Evolutionary conservation across 2,329 filamentous ascomycete genomes (phyloP).

Genomic region (Madurella mycetomatis): DNA sequence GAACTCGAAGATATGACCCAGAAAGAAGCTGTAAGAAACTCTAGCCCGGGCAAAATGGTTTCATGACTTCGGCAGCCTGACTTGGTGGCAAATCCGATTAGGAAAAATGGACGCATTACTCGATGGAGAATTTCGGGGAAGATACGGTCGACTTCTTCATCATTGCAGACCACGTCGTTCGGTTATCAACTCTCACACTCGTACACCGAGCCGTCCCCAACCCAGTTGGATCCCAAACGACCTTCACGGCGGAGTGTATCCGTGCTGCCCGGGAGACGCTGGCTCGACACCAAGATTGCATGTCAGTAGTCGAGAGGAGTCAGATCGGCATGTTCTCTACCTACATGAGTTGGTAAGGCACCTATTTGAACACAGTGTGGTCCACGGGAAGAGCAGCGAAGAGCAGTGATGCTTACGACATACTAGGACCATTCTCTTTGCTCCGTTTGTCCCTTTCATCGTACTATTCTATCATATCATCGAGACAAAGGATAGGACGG

Average conservation of each 20-base stretch:
- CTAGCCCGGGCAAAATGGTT: neutral
- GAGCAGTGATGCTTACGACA: neutral
- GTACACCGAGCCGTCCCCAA: slow-evolving; percentile 49
- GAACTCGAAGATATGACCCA: slow-evolving; percentile 8
- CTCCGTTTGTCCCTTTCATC: slow-evolving; percentile 57
- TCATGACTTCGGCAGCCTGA: neutral
- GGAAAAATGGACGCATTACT: neutral
- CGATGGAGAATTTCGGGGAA: neutral
- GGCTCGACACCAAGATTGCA: slow-evolving; percentile 41
- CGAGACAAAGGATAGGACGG: slow-evolving; percentile 47
- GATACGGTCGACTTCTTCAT: slow-evolving; percentile 15
- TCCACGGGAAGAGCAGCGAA: too few relatives aligned
- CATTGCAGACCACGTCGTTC: slow-evolving; percentile 17
- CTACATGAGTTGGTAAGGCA: slow-evolving; percentile 48
- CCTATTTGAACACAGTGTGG: neutral
- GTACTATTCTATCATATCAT: slow-evolving; percentile 55
- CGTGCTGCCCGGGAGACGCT: slow-evolving; percentile 46
- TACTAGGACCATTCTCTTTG: slow-evolving; percentile 50
- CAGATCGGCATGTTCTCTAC: slow-evolving; percentile 40
- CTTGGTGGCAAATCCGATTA: neutral
- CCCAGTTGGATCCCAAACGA: slow-evolving; percentile 38
- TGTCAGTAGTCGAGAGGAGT: slow-evolving; percentile 36
- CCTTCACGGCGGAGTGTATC: slow-evolving; percentile 47
- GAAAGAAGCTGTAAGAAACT: slow-evolving; percentile 2
- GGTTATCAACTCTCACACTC: slow-evolving; percentile 37